Percentiles rank a stretch among this genome's conserved stretches.
Conservation (phyloP, 352 stramenopile genomes). For the Phytophthora pinifolia region DNA sequence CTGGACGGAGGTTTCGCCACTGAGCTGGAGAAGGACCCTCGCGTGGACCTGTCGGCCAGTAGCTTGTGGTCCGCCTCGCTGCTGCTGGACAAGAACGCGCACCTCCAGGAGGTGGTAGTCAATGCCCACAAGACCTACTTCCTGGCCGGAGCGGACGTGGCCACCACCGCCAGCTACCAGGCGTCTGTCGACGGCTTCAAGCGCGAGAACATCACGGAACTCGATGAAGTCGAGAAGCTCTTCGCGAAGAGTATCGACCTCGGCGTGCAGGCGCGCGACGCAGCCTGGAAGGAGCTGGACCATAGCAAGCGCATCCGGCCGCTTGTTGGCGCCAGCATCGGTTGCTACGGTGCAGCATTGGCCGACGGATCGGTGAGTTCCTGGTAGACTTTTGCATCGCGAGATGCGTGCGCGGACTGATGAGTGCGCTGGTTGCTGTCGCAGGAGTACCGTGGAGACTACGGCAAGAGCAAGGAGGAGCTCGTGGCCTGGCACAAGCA, state of each 20-base stretch:
- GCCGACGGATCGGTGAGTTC: slow-evolving; percentile 78
- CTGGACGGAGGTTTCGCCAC: slow-evolving; percentile 80
- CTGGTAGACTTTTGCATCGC: slow-evolving; percentile 5
- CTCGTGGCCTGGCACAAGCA: slow-evolving; percentile 78
- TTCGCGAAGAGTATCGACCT: slow-evolving; percentile 79
- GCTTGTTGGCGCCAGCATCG: slow-evolving; percentile 82
- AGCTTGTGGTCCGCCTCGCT: slow-evolving; percentile 77
- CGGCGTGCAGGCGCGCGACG: slow-evolving; percentile 61
- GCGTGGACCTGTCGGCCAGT: slow-evolving; percentile 53
- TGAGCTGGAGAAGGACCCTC: slow-evolving; percentile 72
- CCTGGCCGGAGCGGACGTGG: slow-evolving; percentile 73
- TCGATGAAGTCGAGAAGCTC: slow-evolving; percentile 54
- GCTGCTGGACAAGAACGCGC: slow-evolving; percentile 53
- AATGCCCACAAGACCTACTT: slow-evolving; percentile 77
- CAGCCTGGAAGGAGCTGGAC: slow-evolving; percentile 47
- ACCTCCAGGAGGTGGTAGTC: slow-evolving; percentile 60
- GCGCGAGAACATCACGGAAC: slow-evolving; percentile 49
- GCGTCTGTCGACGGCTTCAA: slow-evolving; percentile 83
- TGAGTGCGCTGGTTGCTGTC: not conserved
- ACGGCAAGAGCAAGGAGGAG: slow-evolving; percentile 62
- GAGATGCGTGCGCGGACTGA: slow-evolving; percentile 1
- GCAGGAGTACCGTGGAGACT: slow-evolving; percentile 87
- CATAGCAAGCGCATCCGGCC: slow-evolving; percentile 52
- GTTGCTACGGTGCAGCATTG: slow-evolving; percentile 81
- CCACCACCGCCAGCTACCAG: slow-evolving; percentile 86